A percentile compares a stretch with the other conserved stretches of the same genome.
Conservation (phyloP, 257 asterid genomes). For the Agastache rugosa region DNA sequence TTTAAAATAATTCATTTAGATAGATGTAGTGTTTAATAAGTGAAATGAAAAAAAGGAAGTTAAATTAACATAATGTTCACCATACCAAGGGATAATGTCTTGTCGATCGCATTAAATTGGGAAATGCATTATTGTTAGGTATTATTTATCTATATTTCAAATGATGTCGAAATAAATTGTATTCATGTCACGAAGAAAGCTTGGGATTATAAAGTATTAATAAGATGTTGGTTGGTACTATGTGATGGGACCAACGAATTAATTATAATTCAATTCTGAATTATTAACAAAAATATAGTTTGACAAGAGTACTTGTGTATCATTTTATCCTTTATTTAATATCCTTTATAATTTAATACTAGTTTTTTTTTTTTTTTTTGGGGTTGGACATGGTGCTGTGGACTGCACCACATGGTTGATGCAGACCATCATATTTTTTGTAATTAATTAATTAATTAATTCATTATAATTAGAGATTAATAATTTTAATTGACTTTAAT, state of each 20-base stretch:
- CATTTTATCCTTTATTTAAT: neutral
- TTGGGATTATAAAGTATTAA: slow-evolving; percentile 22
- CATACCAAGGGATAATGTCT: slow-evolving; percentile 33
- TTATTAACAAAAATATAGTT: neutral
- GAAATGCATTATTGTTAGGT: slow-evolving; percentile 29
- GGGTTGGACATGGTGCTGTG: no score
- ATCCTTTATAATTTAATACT: neutral
- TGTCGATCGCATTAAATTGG: slow-evolving; percentile 35
- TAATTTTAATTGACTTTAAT: no score
- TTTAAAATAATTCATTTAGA: neutral
- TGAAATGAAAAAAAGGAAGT: neutral
- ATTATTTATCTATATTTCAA: slow-evolving; percentile 10
- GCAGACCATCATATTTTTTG: no score
- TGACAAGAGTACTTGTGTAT: neutral
- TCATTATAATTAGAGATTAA: no score
- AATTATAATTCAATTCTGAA: slow-evolving; percentile 8
- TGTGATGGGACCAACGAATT: slow-evolving; percentile 30
- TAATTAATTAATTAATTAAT: no score
- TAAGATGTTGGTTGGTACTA: slow-evolving; percentile 38
- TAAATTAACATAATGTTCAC: slow-evolving; percentile 13
- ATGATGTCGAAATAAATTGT: neutral
- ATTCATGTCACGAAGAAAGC: slow-evolving; percentile 26
- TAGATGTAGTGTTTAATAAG: neutral
- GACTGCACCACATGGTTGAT: no score
- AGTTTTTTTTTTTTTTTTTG: no score